Evolutionary conservation across 2,329 filamentous ascomycete genomes (phyloP).

Genomic region (Thielaviopsis populi): DNA sequence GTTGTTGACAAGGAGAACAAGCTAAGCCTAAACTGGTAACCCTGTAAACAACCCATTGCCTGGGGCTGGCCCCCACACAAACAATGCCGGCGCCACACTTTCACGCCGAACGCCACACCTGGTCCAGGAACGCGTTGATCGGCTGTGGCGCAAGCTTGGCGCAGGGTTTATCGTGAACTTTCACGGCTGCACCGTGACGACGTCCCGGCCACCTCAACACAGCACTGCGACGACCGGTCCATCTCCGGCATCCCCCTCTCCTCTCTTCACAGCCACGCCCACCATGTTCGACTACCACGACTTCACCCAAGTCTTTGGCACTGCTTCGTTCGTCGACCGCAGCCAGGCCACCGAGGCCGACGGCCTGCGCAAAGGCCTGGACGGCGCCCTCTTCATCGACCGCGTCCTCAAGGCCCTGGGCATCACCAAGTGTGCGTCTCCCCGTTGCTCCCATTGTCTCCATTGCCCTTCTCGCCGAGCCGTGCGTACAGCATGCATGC

Average conservation of each 20-base stretch:
- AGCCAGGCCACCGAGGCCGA: slow-evolving; percentile 48
- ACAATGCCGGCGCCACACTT: neutral
- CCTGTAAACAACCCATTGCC: slow-evolving; percentile 11
- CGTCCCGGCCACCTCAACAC: too few species aligned
- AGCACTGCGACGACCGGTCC: too few species aligned
- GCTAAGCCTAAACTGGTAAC: slow-evolving; percentile 12
- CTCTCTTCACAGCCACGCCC: neutral
- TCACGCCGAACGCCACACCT: neutral
- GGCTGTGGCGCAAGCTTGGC: slow-evolving; percentile 13
- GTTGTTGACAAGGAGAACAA: neutral
- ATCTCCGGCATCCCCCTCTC: neutral
- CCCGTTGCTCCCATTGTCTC: neutral
- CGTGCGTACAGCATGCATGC: slow-evolving; percentile 3
- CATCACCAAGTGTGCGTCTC: slow-evolving; percentile 42
- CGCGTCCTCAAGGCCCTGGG: slow-evolving; percentile 56
- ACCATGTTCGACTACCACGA: slow-evolving; percentile 49
- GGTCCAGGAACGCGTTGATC: neutral
- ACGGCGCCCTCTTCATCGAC: slow-evolving; percentile 64
- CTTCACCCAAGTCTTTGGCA: slow-evolving; percentile 53
- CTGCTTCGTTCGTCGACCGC: slow-evolving; percentile 42
- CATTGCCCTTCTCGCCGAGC: neutral
- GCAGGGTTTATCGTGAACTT: neutral
- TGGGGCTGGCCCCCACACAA: slow-evolving; percentile 8
- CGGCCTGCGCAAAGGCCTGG: slow-evolving; percentile 48
- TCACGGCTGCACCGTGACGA: too few species aligned